Percentiles rank a stretch among this genome's conserved stretches.
phyloP scores from a whole-genome alignment of 2,329 filamentous ascomycete genomes.

The Lojkania enalia region DNA sequence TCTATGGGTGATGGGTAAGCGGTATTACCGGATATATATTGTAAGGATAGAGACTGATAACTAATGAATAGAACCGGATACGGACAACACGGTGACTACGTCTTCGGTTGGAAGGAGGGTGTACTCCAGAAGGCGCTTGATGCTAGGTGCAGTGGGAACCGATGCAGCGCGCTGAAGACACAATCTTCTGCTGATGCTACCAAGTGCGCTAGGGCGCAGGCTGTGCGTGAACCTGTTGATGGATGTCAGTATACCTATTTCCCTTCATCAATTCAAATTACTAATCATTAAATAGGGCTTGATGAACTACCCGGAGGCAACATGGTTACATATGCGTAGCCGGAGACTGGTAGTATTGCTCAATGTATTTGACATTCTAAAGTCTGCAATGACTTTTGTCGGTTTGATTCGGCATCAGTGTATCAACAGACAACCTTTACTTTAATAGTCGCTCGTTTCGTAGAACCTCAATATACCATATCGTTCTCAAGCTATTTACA shows the following conservation, averaged over 20 bases:
- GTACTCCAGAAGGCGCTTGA: slow-evolving; percentile 48
- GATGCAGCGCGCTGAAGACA: slow-evolving; percentile 39
- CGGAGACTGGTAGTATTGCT: too few relatives aligned
- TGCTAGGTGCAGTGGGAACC: slow-evolving; percentile 40
- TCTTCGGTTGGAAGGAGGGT: slow-evolving; percentile 54
- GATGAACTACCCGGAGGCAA: slow-evolving; percentile 22
- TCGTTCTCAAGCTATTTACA: too few relatives aligned
- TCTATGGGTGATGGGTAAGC: slow-evolving; percentile 44
- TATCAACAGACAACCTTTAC: too few relatives aligned
- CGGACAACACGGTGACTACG: slow-evolving; percentile 29
- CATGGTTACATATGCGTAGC: slow-evolving; percentile 13
- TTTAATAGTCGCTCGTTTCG: too few relatives aligned
- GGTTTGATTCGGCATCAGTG: too few relatives aligned
- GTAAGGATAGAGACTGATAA: too few relatives aligned
- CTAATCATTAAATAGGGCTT: slow-evolving; percentile 16
- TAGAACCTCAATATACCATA: too few relatives aligned
- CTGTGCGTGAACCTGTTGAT: slow-evolving; percentile 25
- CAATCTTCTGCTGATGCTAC: slow-evolving; percentile 20
- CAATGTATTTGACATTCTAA: too few relatives aligned
- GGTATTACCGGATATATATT: too few relatives aligned
- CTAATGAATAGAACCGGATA: slow-evolving; percentile 25
- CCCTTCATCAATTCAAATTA: background rate
- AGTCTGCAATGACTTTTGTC: too few relatives aligned
- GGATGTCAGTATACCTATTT: slow-evolving; percentile 29
- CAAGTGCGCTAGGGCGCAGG: slow-evolving; percentile 21